Evolutionary conservation across 140 eudicot genomes (phyloP).

Genomic region (Artemisia princeps): DNA sequence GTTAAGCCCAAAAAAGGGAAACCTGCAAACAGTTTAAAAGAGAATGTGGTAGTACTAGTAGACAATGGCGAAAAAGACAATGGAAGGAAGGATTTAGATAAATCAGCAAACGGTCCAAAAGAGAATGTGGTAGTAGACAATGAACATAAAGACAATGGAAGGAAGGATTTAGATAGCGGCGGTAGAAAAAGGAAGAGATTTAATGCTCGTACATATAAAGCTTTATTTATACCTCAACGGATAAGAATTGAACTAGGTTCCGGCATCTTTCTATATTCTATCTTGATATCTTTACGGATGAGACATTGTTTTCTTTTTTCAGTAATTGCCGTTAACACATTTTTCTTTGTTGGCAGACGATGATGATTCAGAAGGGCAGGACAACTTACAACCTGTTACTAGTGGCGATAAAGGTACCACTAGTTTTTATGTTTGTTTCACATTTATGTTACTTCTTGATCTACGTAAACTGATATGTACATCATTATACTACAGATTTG

Average conservation of each 20-base stretch:
- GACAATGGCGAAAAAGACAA: too few species aligned
- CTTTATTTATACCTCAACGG: constrained; percentile 20
- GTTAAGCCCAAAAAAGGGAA: constrained; percentile 22
- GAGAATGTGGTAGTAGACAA: constrained; percentile 29
- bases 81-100: constrained; percentile 2
- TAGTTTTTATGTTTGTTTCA: neutral
- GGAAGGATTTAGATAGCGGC: constrained; percentile 25
- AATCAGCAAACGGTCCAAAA: constrained; percentile 28
- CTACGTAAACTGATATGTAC: neutral
- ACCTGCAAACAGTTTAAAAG: neutral
- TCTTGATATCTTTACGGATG: constrained; percentile 3
- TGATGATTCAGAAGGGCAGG: constrained; percentile 8
- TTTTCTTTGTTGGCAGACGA: constrained; percentile 18
- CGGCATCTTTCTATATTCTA: neutral
- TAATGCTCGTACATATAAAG: constrained; percentile 34
- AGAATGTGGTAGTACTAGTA: too few species aligned
- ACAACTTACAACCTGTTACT: constrained; percentile 3
- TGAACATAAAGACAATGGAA: constrained; percentile 23
- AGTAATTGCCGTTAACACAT: neutral
- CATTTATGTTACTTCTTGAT: neutral
- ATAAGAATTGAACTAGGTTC: constrained; percentile 37
- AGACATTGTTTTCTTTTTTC: neutral
- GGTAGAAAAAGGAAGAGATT: constrained; percentile 41
- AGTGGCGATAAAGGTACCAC: constrained; percentile 16
- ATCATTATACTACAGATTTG: neutral